A percentile compares a stretch with the other conserved stretches of the same genome.
phyloP scores from a whole-genome alignment of 495 filamentous ascomycete genomes.

The Monascus purpureus region DNA sequence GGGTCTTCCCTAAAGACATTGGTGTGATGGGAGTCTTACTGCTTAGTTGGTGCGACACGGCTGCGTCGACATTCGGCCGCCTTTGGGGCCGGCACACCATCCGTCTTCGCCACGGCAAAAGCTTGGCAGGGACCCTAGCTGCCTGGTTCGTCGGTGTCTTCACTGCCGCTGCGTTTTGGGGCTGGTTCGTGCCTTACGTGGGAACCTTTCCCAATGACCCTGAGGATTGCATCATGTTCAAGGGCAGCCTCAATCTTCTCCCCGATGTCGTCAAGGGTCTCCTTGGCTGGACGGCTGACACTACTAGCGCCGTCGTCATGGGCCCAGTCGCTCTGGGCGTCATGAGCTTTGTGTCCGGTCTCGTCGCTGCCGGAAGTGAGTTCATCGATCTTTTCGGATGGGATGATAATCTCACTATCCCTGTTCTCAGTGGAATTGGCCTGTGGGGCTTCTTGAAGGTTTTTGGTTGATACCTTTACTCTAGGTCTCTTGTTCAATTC shows the following conservation, averaged over 20 bases:
- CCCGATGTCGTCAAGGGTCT: slow-evolving; percentile 32
- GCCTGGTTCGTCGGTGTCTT: slow-evolving; percentile 67
- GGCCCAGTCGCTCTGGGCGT: slow-evolving; percentile 66
- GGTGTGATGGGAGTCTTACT: slow-evolving; percentile 77
- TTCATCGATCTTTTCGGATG: slow-evolving; percentile 79
- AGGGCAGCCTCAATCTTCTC: slow-evolving; percentile 54
- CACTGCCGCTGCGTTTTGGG: slow-evolving; percentile 80
- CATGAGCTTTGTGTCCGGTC: slow-evolving; percentile 75
- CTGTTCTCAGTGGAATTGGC: slow-evolving; percentile 75
- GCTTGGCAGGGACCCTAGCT: slow-evolving; percentile 73
- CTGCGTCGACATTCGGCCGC: slow-evolving; percentile 83
- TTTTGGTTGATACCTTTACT: slow-evolving; percentile 43
- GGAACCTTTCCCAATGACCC: slow-evolving; percentile 53
- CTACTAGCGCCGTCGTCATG: slow-evolving; percentile 31
- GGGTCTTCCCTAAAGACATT: slow-evolving; percentile 89
- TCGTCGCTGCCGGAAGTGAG: slow-evolving; percentile 79
- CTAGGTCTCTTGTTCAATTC: too few species aligned
- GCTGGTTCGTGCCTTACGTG: slow-evolving; percentile 58
- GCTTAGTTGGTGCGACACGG: slow-evolving; percentile 95
- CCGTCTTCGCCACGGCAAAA: slow-evolving; percentile 74
- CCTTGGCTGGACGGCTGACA: slow-evolving; percentile 29
- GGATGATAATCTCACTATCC: slow-evolving; percentile 97
- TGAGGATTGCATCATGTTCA: slow-evolving; percentile 66
- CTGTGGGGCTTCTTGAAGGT: slow-evolving; percentile 89
- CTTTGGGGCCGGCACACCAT: slow-evolving; percentile 81